Base-by-base conservation (phyloP, 495 filamentous ascomycete species). In the Hypoxylon intermedium region DNA sequence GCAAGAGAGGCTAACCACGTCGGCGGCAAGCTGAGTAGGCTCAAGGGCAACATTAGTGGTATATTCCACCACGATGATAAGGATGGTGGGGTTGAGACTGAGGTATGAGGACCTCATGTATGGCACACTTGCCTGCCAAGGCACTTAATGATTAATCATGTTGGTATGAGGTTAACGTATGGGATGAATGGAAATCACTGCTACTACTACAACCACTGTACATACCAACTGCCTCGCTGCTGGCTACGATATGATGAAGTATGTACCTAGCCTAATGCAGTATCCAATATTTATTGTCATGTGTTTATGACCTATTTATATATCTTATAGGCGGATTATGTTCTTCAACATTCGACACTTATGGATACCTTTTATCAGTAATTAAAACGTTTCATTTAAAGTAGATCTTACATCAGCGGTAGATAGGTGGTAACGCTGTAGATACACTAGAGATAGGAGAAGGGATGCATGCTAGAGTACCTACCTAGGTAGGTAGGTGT, bases 71-170 rank as follows among this genome's bases (percentile, higher is more conserved):
- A 87, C 64, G 72, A 77, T 24, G 85, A 84, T 11, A 83, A 85
- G 67, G 79, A 82, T 41, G 72, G 74, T 12, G 83, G 83, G 24
- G 72, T 88, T 38, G 87, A 89, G 76, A 89, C 86, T 4, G 83
- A 85, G 63, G 78, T 82, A 5, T 81, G 49, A 72, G 2, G 36
- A 21, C 34, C 6, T 37, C 34, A n/a, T 12, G 13, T 15, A 5
- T n/a, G 34, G 15, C 15, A 37, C n/a, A 37, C 6, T 6, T 37
- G 2, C 11, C n/a, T 34, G 12, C 31, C 31, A n/a, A n/a, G n/a
- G n/a, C 12, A 37, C 11, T 4, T 13, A 15, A 37, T 37, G n/a
- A 37, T 37, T 37, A 37, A 37, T 13, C 4, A 37, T 37, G 34
- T n/a, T 37, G 34, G 5, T 37, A 37, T n/a, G 13, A 46, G 15